Conservation (phyloP, 1,284 basidiomycete genomes). For the Marasmius sp. region DNA sequence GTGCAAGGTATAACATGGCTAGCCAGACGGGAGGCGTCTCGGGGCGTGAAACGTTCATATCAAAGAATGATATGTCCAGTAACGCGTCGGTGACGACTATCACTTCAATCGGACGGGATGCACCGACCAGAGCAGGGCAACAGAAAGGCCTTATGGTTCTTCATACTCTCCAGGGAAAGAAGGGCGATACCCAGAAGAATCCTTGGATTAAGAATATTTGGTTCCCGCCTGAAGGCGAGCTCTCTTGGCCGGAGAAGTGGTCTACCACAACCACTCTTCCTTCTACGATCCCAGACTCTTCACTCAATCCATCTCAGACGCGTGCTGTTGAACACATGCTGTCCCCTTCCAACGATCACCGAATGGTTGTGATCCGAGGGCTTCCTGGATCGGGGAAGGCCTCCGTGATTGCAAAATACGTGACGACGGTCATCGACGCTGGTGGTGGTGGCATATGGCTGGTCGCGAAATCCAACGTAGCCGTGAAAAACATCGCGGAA, state of each 20-base stretch:
- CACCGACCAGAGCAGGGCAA: conserved; percentile 51
- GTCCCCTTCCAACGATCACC: conserved; percentile 35
- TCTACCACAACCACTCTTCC: conserved; percentile 12
- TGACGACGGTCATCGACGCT: conserved; percentile 38
- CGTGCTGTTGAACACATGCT: conserved; percentile 55
- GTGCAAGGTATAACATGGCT: neutral
- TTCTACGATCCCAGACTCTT: conserved; percentile 13
- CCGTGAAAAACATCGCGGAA: conserved; percentile 55
- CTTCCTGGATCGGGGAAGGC: conserved; percentile 63
- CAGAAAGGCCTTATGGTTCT: conserved; percentile 45
- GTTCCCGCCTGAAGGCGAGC: conserved; percentile 28
- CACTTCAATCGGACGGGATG: conserved; percentile 49
- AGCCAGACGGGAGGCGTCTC: conserved; percentile 13
- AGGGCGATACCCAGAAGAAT: conserved; percentile 38
- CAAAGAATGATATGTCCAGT: conserved; percentile 19
- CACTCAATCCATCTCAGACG: conserved; percentile 56
- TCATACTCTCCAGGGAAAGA: conserved; percentile 47
- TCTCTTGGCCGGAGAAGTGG: conserved; percentile 44
- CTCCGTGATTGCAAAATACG: conserved; percentile 63
- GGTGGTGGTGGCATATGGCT: conserved; percentile 59
- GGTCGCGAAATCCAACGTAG: conserved; percentile 66
- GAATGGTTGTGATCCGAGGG: conserved; percentile 58
- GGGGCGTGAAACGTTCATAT: conserved; percentile 17
- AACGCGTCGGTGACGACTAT: conserved; percentile 28
- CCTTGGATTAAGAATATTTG: conserved; percentile 63